Conservation (phyloP, 345 rosid species). For the Nasturtium officinale region DNA sequence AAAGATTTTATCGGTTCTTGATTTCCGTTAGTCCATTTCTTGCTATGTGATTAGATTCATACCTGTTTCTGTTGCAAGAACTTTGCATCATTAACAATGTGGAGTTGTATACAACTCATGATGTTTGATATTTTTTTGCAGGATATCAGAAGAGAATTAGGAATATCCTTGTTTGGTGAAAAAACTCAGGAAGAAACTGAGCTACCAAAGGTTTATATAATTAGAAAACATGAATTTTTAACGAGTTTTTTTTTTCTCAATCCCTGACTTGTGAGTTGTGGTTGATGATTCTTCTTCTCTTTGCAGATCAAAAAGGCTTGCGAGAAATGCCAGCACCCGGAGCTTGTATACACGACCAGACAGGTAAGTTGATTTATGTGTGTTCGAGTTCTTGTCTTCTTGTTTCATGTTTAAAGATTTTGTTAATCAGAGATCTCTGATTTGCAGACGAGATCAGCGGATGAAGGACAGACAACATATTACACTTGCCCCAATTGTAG, state of each 20-base stretch:
- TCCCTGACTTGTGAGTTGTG: neutral
- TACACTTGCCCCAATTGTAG: slow-evolving; percentile 44
- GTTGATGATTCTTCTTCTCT: neutral
- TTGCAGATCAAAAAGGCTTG: slow-evolving; percentile 44
- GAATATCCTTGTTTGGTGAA: slow-evolving; percentile 37
- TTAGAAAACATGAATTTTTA: too few relatives aligned
- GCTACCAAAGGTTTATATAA: slow-evolving; percentile 40
- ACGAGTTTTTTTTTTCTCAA: too few relatives aligned
- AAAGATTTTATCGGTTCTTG: neutral
- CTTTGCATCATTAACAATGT: neutral
- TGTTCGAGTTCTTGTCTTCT: neutral
- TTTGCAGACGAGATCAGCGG: slow-evolving; percentile 44
- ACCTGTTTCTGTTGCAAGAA: slow-evolving; percentile 11
- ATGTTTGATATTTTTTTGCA: neutral
- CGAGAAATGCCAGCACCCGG: slow-evolving; percentile 46
- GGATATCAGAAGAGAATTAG: slow-evolving; percentile 45
- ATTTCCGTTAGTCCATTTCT: neutral
- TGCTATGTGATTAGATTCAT: neutral
- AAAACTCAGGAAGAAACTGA: slow-evolving; percentile 30
- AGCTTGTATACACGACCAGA: slow-evolving; percentile 46
- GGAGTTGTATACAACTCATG: neutral
- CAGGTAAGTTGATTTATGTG: slow-evolving; percentile 16
- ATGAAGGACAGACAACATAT: slow-evolving; percentile 44
- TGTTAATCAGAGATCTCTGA: neutral
- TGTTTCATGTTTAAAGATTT: neutral